Evolutionary conservation across 1,139 yeast genomes (phyloP).

Genomic region (Lodderomyces elongisporus): DNA sequence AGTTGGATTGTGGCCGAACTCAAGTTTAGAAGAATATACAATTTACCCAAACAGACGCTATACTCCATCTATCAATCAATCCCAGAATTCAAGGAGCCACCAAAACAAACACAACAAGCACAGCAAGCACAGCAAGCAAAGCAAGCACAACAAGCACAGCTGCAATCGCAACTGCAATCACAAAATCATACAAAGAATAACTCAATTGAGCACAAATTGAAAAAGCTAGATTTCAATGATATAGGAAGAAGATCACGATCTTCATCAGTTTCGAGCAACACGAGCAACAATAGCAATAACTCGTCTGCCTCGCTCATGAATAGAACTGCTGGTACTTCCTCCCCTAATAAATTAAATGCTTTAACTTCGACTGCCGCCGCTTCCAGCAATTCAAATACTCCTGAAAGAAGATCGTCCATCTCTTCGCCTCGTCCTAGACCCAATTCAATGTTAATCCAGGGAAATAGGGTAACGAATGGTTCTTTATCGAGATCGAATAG

Average conservation of each 20-base stretch:
- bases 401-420: constrained; percentile 8
- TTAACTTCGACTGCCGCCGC: no score
- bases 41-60: constrained; percentile 25
- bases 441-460: constrained; percentile 24
- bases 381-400: constrained; percentile 15
- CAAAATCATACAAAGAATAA: no score
- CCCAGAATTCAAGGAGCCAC: constrained; percentile 11
- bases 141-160: not conserved
- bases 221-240: constrained; percentile 16
- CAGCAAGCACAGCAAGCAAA: constrained; percentile 1
- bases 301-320: constrained; percentile 13
- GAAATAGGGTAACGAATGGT: constrained; percentile 11
- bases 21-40: constrained; percentile 31
- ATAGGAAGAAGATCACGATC: constrained; percentile 22
- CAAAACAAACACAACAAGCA: constrained; percentile 2
- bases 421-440: constrained; percentile 20
- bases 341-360: constrained; percentile 12
- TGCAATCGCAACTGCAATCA: constrained; percentile 1
- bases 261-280: constrained; percentile 23
- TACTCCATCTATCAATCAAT: constrained; percentile 15
- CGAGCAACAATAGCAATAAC: constrained; percentile 15
- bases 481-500: constrained; percentile 10
- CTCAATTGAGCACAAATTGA: constrained; percentile 16
- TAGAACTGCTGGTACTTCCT: constrained; percentile 14
- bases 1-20: constrained; percentile 36